Evolutionary conservation across 768 basidiomycete genomes (phyloP).

Genomic region (Multifurca ochricompacta): DNA sequence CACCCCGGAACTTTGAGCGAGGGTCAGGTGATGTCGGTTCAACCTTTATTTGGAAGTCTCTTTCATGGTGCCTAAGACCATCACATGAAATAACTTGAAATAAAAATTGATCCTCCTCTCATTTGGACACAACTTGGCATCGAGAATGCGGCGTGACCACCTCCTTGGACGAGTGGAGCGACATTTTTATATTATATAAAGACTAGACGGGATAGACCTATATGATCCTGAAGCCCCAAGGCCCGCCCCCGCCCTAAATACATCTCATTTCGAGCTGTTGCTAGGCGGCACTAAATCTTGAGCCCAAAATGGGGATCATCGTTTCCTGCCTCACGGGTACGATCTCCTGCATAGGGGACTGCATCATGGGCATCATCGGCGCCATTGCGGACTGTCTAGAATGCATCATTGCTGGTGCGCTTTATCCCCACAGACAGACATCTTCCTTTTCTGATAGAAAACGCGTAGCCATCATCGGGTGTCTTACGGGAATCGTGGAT

Average conservation of each 20-base stretch:
- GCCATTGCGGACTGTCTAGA: constrained; percentile 38
- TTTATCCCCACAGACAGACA: background rate
- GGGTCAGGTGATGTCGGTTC: too few relatives aligned
- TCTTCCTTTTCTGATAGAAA: background rate
- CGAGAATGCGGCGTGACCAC: too few relatives aligned
- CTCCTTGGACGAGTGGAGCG: too few relatives aligned
- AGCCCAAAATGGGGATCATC: constrained; percentile 9
- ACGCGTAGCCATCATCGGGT: constrained; percentile 34
- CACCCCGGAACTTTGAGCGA: too few relatives aligned
- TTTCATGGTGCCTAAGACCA: too few relatives aligned
- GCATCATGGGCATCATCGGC: constrained; percentile 33
- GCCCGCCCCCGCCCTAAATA: background rate
- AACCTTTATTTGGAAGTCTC: too few relatives aligned
- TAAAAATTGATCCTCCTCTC: too few relatives aligned
- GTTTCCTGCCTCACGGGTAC: constrained; percentile 13
- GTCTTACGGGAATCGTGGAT: constrained; percentile 33
- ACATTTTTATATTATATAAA: background rate
- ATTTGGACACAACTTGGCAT: too few relatives aligned
- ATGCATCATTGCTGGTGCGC: constrained; percentile 38
- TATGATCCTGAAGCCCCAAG: too few relatives aligned
- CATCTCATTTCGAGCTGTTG: background rate
- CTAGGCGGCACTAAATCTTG: too few relatives aligned
- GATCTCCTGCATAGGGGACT: constrained; percentile 38
- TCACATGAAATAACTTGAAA: too few relatives aligned
- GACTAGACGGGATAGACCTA: background rate